phyloP scores from a whole-genome alignment of 345 rosid genomes.

The Laguncularia racemosa region DNA sequence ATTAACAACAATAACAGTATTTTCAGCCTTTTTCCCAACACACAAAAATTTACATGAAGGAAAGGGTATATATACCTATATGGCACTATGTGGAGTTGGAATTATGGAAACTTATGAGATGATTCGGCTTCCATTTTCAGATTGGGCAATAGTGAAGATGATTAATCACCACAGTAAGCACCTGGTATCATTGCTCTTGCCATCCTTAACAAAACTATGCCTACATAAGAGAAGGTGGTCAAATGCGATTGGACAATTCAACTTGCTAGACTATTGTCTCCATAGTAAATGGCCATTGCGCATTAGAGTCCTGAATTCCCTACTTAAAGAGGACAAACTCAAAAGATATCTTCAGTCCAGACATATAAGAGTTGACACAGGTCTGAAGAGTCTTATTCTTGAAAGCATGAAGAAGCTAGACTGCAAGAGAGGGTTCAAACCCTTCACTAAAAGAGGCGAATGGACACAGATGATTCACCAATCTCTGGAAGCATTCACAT shows the following conservation, averaged over 20 bases:
- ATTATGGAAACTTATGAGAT: constrained; percentile 3
- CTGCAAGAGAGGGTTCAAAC: neutral
- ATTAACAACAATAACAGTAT: neutral
- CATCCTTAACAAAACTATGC: constrained; percentile 2
- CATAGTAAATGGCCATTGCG: constrained; percentile 1
- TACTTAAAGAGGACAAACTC: constrained; percentile 2
- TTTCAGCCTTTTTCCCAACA: neutral
- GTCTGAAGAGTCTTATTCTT: constrained; percentile 4
- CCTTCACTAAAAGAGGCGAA: constrained; percentile 8
- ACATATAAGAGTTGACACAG: neutral
- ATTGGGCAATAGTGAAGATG: constrained; percentile 10
- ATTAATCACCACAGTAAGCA: neutral
- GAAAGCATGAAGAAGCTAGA: constrained; percentile 2
- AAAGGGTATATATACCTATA: neutral
- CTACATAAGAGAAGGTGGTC: constrained; percentile 1
- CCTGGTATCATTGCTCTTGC: constrained; percentile 1
- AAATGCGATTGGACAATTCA: constrained; percentile 5
- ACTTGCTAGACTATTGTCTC: constrained; percentile 9
- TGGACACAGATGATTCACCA: constrained; percentile 5
- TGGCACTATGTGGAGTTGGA: constrained; percentile 3
- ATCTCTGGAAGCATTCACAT: neutral
- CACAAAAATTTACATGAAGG: neutral
- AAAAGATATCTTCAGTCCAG: neutral
- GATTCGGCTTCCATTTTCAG: constrained; percentile 3
- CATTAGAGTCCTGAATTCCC: neutral